Conservation (phyloP, 208 protist genomes). For the Crithidia expoeki region DNA sequence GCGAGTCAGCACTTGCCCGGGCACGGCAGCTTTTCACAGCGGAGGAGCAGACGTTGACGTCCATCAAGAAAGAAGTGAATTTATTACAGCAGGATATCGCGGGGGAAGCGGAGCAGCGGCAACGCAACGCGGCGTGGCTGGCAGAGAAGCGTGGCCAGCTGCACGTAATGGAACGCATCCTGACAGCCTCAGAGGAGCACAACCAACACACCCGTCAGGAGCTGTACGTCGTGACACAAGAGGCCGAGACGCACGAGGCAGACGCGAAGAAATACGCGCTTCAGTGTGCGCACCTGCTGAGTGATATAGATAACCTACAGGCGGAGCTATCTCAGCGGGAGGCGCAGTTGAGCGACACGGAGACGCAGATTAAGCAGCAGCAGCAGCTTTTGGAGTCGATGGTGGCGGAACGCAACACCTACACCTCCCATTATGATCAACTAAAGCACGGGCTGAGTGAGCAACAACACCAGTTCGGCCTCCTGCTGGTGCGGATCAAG, state of each 20-base stretch:
- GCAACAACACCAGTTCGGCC: conserved; percentile 93
- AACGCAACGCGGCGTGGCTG: conserved; percentile 80
- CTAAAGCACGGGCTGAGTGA: conserved; percentile 94
- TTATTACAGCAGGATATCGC: conserved; percentile 74
- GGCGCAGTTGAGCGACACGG: conserved; percentile 74
- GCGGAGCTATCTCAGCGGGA: conserved; percentile 83
- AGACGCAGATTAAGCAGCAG: conserved; percentile 61
- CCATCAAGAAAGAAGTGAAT: conserved; percentile 69
- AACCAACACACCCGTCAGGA: conserved; percentile 83
- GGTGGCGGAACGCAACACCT: conserved; percentile 95
- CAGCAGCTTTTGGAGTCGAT: conserved; percentile 93
- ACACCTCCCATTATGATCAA: conserved; percentile 96
- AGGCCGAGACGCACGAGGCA: conserved; percentile 82
- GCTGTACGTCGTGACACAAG: conserved; percentile 89
- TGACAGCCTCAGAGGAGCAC: conserved; percentile 85
- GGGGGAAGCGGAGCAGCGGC: conserved; percentile 55
- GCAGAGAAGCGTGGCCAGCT: conserved; percentile 80
- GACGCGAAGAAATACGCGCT: conserved; percentile 66
- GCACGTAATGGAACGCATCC: conserved; percentile 90
- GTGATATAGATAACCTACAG: conserved; percentile 89
- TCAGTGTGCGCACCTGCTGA: conserved; percentile 80
- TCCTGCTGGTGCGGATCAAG: conserved; percentile 94
- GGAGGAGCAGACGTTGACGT: conserved; percentile 44
- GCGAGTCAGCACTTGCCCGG: conserved; percentile 66
- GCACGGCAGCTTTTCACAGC: conserved; percentile 37